phyloP scores from a whole-genome alignment of 1,284 basidiomycete genomes.

The Malassezia japonica region DNA sequence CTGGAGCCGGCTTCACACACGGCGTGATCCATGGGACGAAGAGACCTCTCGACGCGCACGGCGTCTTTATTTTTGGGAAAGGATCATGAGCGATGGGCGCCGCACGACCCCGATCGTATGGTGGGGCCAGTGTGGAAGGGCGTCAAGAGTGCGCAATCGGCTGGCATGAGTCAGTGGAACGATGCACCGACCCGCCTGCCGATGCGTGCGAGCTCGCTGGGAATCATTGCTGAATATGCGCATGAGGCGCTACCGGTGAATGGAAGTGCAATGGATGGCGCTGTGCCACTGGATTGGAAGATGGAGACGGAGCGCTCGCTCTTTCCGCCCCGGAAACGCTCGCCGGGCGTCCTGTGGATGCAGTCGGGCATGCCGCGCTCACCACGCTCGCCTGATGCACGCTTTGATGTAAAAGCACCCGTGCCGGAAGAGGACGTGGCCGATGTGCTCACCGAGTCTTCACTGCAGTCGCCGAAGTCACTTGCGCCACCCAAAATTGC shows the following conservation, averaged over 20 bases:
- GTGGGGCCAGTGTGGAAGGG: slow-evolving; percentile 16
- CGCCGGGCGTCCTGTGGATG: too few relatives aligned
- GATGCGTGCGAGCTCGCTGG: slow-evolving; percentile 13
- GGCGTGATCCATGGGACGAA: too few relatives aligned
- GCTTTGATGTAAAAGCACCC: too few relatives aligned
- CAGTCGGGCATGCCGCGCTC: too few relatives aligned
- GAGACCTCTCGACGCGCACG: slow-evolving; percentile 12
- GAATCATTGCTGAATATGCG: not conserved
- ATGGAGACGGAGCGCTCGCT: too few relatives aligned
- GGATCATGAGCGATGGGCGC: slow-evolving; percentile 43
- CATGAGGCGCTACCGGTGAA: not conserved
- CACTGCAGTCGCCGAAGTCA: too few relatives aligned
- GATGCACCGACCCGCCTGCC: not conserved
- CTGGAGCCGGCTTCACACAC: too few relatives aligned
- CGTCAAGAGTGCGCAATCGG: slow-evolving; percentile 9
- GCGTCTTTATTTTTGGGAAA: slow-evolving; percentile 42
- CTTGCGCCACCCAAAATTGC: too few relatives aligned
- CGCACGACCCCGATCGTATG: slow-evolving; percentile 26
- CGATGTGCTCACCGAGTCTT: too few relatives aligned
- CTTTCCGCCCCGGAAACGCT: too few relatives aligned
- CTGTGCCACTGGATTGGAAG: not conserved
- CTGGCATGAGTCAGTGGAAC: not conserved
- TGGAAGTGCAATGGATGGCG: slow-evolving; percentile 1
- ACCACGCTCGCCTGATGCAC: too few relatives aligned
- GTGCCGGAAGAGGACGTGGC: not conserved